Base-by-base conservation (phyloP, 208 protist genomes). In the Acanthamoeba culbertsoni region DNA sequence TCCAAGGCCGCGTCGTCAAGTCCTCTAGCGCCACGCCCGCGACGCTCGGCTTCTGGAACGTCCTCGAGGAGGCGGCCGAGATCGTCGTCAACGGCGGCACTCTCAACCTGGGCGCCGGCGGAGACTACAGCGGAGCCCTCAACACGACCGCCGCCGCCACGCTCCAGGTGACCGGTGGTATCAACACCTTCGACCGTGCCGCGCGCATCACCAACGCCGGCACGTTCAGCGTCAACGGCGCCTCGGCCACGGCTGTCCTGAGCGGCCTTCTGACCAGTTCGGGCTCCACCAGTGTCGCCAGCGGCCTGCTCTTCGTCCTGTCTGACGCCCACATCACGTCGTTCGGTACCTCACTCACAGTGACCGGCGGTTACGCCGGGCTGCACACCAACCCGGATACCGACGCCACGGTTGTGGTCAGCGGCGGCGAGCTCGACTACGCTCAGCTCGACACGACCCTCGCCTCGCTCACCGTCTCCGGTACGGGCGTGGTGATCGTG, bases 271-370 rank as follows among this genome's bases (percentile, higher is more conserved):
- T 90, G 51, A 33, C 2, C 57, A 65, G 14, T 18, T 45, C 55
- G 28, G 82, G 62, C 33, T 68, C 45, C 45, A 91, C 84, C 26
- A 71, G 28, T 40, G 84, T 71, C 20, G 35, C n/a, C 35, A 71
- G 53, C 53, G 84, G 84, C 37, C 2, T n/a, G 26, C 84, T 91
- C 55, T 91, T 37, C 62, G 84, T 91, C 23, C 63, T 91, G 84
- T 71, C 84, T 6, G 53, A 91, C 37, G 84, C 84, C 8, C 40
- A 48, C 28, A 43, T 91, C 14, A 91, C 53, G 28, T 57, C 84
- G 26, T 91, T 91, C 43, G 84, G 84, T 14, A 12, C 84, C 2
- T 26, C 53, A 40, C 45, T 91, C 42, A 48, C 23, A 35, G 62
- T 91, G 40, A 46, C 53, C 4, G 84, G 53, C 53, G 84, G 84